A percentile compares a stretch with the other conserved stretches of the same genome.
Evolutionary conservation across 768 basidiomycete species (phyloP).

Genomic region (Leccinum truebloodii): DNA sequence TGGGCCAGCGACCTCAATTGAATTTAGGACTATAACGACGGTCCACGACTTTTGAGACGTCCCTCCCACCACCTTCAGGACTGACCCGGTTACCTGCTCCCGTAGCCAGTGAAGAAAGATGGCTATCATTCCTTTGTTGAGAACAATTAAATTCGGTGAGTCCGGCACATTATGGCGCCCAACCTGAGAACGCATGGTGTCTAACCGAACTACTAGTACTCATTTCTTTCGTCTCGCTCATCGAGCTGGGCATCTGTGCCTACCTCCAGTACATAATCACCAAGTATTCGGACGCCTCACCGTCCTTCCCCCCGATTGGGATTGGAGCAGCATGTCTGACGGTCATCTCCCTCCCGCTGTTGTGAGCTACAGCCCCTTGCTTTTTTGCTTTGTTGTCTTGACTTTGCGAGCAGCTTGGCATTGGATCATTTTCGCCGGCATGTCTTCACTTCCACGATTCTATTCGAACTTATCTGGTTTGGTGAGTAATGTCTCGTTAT

Average conservation of each 20-base stretch:
- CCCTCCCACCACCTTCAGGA: slow-evolving; percentile 1
- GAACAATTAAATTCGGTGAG: slow-evolving; percentile 26
- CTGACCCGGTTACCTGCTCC: not conserved
- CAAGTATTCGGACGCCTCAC: not conserved
- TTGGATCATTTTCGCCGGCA: slow-evolving; percentile 11
- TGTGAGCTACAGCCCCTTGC: slow-evolving; percentile 16
- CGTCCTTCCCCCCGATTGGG: slow-evolving; percentile 21
- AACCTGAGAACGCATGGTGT: not conserved
- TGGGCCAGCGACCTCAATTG: not conserved
- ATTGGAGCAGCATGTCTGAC: slow-evolving; percentile 18
- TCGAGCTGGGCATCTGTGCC: slow-evolving; percentile 25
- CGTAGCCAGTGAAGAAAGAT: slow-evolving; percentile 18
- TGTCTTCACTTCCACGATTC: slow-evolving; percentile 23
- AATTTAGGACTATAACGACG: slow-evolving; percentile 1
- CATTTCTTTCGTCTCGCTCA: slow-evolving; percentile 17
- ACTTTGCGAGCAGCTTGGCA: slow-evolving; percentile 15
- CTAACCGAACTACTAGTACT: slow-evolving; percentile 13
- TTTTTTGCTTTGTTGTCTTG: not conserved
- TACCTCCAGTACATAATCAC: slow-evolving; percentile 14
- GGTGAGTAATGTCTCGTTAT: slow-evolving; percentile 15
- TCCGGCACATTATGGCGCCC: not conserved
- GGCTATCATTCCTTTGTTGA: slow-evolving; percentile 29
- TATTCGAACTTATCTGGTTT: slow-evolving; percentile 30
- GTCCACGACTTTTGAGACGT: not conserved
- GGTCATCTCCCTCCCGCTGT: slow-evolving; percentile 23